Percentiles rank a stretch among this genome's conserved stretches.
phyloP scores from a whole-genome alignment of 768 basidiomycete species.

The Termitomyces eurrhizus region DNA sequence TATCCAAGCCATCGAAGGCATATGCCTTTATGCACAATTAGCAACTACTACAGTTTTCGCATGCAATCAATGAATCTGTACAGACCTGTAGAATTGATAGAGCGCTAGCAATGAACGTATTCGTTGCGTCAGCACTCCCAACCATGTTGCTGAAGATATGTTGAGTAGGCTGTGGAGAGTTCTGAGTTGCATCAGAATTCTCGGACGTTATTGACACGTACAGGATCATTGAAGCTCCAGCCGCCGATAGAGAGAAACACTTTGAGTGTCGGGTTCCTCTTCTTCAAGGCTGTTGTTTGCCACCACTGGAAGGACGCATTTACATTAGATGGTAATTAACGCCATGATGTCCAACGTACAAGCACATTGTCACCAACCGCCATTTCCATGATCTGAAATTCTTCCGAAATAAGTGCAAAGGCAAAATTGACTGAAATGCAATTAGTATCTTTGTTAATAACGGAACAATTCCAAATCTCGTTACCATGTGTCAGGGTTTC shows the following conservation, averaged over 20 bases:
- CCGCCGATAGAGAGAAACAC: constrained; percentile 2
- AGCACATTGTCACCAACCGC: neutral
- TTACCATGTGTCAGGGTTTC: constrained; percentile 1
- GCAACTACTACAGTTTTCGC: neutral
- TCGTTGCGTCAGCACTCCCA: neutral
- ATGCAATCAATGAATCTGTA: neutral
- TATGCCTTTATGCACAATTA: neutral
- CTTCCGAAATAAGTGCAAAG: constrained; percentile 1
- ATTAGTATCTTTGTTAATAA: neutral
- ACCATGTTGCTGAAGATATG: constrained; percentile 2
- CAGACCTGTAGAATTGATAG: neutral
- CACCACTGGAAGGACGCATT: neutral
- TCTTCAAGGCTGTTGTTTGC: neutral
- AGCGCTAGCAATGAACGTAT: constrained; percentile 1
- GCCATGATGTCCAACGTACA: neutral
- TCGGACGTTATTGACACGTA: neutral
- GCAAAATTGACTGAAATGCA: neutral
- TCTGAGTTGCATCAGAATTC: neutral
- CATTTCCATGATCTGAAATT: neutral
- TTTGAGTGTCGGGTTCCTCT: neutral
- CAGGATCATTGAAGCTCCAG: constrained; percentile 1
- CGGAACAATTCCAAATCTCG: neutral
- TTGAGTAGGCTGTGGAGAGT: neutral
- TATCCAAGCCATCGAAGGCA: no score
- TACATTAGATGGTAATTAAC: neutral